Conservation (phyloP, 371 early-diverging fungal genomes). For the Mucor saturninus region DNA sequence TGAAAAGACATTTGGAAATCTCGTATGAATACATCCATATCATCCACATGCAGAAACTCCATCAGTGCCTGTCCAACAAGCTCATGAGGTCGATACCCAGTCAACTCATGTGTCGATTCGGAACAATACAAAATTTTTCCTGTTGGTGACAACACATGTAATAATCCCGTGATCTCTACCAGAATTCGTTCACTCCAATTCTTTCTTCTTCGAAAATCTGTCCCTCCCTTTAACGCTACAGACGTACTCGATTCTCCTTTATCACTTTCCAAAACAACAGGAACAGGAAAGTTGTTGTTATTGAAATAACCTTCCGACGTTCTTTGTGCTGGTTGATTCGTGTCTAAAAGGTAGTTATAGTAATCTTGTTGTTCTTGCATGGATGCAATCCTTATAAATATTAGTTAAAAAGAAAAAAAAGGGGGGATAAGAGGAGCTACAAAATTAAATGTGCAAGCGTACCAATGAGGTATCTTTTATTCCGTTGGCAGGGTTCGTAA, state of each 20-base stretch:
- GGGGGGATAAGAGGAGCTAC: background rate
- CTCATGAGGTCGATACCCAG: conserved; percentile 67
- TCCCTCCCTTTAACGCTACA: conserved; percentile 19
- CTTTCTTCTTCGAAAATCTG: conserved; percentile 57
- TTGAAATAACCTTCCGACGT: background rate
- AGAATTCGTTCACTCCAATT: conserved; percentile 63
- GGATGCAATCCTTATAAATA: background rate
- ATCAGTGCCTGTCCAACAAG: conserved; percentile 56
- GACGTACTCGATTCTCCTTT: conserved; percentile 3
- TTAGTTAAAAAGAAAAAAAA: background rate
- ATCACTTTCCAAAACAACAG: background rate
- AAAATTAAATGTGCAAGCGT: too few species aligned
- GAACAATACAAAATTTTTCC: conserved; percentile 64
- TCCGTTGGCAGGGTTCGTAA: too few species aligned
- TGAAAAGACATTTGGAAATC: conserved; percentile 56
- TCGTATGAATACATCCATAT: conserved; percentile 55
- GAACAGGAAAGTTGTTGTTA: conserved; percentile 2
- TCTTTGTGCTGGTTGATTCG: background rate
- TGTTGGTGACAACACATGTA: conserved; percentile 63
- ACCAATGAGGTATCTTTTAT: too few species aligned
- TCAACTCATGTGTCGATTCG: conserved; percentile 55
- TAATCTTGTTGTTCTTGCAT: conserved; percentile 23
- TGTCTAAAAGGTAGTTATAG: conserved; percentile 19
- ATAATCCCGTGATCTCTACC: conserved; percentile 63
- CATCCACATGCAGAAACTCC: conserved; percentile 67